phyloP scores from a whole-genome alignment of 805 yeast species.

The Metschnikowia lunata region DNA sequence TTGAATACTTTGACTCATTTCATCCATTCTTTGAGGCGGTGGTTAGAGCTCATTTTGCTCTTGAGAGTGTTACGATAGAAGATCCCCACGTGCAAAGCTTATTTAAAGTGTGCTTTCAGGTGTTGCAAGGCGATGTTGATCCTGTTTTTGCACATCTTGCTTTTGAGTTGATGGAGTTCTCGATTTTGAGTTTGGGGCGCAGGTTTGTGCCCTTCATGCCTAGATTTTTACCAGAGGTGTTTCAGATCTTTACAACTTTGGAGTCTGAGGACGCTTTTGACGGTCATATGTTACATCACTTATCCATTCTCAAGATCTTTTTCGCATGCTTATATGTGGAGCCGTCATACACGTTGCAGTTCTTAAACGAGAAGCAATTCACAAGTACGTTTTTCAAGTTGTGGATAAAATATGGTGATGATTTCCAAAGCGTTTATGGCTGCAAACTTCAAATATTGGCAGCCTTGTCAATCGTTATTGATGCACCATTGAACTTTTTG shows the following conservation, averaged over 20 bases:
- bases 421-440: constrained; percentile 51
- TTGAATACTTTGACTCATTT: constrained; percentile 54
- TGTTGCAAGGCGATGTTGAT: constrained; percentile 34
- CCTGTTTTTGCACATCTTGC: constrained; percentile 39
- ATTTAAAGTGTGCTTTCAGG: constrained; percentile 32
- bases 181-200: constrained; percentile 28
- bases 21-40: constrained; percentile 54
- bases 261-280: constrained; percentile 39
- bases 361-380: constrained; percentile 35
- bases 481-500: constrained; percentile 25
- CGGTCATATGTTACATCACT: constrained; percentile 41
- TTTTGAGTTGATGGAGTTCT: constrained; percentile 36
- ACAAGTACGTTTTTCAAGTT: constrained; percentile 38
- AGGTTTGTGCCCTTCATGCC: constrained; percentile 32
- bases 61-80: constrained; percentile 31
- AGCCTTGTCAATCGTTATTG: constrained; percentile 35
- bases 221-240: constrained; percentile 32
- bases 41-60: constrained; percentile 47
- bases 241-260: constrained; percentile 29
- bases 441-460: constrained; percentile 51
- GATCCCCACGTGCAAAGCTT: constrained; percentile 36
- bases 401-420: constrained; percentile 46
- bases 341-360: constrained; percentile 33
- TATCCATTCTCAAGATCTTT: constrained; percentile 40
- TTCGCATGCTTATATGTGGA: constrained; percentile 39